Evolutionary conservation across 768 basidiomycete genomes (phyloP), one percentile per base, ranked within the genome.

Genomic region (Psilocybe cyanescens): DNA sequence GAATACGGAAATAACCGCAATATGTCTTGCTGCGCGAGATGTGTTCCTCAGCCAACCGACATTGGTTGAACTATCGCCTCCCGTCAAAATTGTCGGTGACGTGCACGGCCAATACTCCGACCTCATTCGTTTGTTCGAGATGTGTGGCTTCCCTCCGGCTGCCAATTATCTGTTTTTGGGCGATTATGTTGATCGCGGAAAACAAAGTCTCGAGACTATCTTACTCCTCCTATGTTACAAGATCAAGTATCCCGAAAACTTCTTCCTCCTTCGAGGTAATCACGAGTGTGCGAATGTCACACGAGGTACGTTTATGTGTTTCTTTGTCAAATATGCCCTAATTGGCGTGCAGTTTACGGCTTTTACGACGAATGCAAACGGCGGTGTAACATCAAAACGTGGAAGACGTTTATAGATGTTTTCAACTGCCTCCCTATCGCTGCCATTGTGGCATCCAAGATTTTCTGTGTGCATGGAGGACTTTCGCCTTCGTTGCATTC

Each of bases 361-460:
- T 99, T 99, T 79, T 99, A 99, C 76, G 97, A 99, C 79, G 97
- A 99, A 79, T 99, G 97, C 83, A 99, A 99, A 79, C 90, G 97
- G 72, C 87, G 97, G 65, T 97, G 95, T 83, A 98, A 97, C 75
- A 95, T 99, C 83, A 99, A 99, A 81, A 96, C 94, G 29, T 99
- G 97, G 97, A 99, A 97, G 79, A 96, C 95, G 2, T 99, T 99
- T 76, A 94, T 99, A 75, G 97, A 99, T 78, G 97, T 98, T 60
- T 99, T 99, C 86, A 99, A 99, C 77, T 96, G 95, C 71, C 86
- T 99, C 11, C 97, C 97, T 53, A 99, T 99, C 70, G 96, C 97
- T 44, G 95, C 97, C 33, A 92, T 99, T 71, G 97, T 99, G 52
- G 97, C 97, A 7, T 95, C 94, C 68, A 99, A 99, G 81, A 99